Evolutionary conservation across 2,329 filamentous ascomycete genomes (phyloP).

Genomic region (Paecilomyces fulvus): DNA sequence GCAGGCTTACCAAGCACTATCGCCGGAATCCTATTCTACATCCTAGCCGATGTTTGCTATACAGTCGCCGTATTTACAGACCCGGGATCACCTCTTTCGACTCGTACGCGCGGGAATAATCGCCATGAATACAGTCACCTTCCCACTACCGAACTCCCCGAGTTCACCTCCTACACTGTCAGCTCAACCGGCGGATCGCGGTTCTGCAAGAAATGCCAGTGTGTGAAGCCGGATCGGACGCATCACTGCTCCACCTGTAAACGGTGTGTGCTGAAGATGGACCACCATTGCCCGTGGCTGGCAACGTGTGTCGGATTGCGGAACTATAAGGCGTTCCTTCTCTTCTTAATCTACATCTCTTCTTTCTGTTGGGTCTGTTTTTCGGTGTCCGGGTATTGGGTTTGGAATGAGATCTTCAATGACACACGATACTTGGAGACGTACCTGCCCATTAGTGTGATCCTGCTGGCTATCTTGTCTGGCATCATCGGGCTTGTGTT

Average conservation of each 20-base stretch:
- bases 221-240: slow-evolving; percentile 85
- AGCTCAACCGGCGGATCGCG: slow-evolving; percentile 80
- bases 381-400: slow-evolving; percentile 67
- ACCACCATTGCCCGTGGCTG: slow-evolving; percentile 97
- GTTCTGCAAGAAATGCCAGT: slow-evolving; percentile 97
- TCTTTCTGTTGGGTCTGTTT: slow-evolving; percentile 79
- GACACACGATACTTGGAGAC: slow-evolving; percentile 64
- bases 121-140: slow-evolving; percentile 61
- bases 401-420: slow-evolving; percentile 71
- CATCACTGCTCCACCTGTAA: slow-evolving; percentile 96
- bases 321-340: slow-evolving; percentile 92
- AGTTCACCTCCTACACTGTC: slow-evolving; percentile 73
- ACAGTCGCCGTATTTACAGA: slow-evolving; percentile 87
- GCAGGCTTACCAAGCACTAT: slow-evolving; percentile 44
- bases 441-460: slow-evolving; percentile 80
- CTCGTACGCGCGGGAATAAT: slow-evolving; percentile 15
- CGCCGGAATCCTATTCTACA: slow-evolving; percentile 62
- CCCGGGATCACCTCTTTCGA: slow-evolving; percentile 58
- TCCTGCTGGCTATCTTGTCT: slow-evolving; percentile 75
- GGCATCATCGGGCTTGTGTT: slow-evolving; percentile 89
- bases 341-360: slow-evolving; percentile 85
- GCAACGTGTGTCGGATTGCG: slow-evolving; percentile 87
- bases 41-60: slow-evolving; percentile 79
- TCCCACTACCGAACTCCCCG: slow-evolving; percentile 59
- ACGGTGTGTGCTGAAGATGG: slow-evolving; percentile 97